Evolutionary conservation across 352 stramenopile species (phyloP).

Genomic region (Peronospora destructor): DNA sequence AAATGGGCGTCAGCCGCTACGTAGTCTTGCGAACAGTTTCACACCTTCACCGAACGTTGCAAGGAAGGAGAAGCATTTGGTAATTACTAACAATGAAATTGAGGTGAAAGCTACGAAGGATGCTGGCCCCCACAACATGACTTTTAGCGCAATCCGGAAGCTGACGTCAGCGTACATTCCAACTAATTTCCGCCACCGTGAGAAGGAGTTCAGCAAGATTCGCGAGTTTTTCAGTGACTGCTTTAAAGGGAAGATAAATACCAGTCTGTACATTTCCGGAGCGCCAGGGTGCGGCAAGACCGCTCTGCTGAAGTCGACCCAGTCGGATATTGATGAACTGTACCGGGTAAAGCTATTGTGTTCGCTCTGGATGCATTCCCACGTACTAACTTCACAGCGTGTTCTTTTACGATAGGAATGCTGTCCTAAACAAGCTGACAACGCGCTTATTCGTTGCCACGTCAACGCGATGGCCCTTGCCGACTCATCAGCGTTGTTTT

Average conservation of each 20-base stretch:
- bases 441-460: slow-evolving; percentile 44
- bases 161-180: slow-evolving; percentile 47
- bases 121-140: slow-evolving; percentile 9
- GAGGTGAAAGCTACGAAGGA: slow-evolving; percentile 11
- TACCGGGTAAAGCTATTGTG: slow-evolving; percentile 33
- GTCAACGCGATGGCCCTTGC: slow-evolving; percentile 70
- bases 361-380: neutral
- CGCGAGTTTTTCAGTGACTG: slow-evolving; percentile 50
- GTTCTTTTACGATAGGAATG: slow-evolving; percentile 26
- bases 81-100: slow-evolving; percentile 1
- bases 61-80: slow-evolving; percentile 15
- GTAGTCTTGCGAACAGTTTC: slow-evolving; percentile 49
- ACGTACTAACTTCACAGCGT: slow-evolving; percentile 6
- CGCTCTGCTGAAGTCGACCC: slow-evolving; percentile 52
- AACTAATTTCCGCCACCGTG: slow-evolving; percentile 44
- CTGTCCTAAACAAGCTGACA: slow-evolving; percentile 20
- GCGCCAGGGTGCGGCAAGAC: slow-evolving; percentile 76
- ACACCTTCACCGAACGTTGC: slow-evolving; percentile 47
- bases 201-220: slow-evolving; percentile 50
- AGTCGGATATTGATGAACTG: slow-evolving; percentile 41
- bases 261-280: slow-evolving; percentile 74
- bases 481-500: slow-evolving; percentile 43
- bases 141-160: slow-evolving; percentile 38
- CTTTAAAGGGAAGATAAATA: slow-evolving; percentile 41
- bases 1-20: slow-evolving; percentile 22